These are phyloP conservation scores for Clausena lansium DNA, from an alignment of 345 rosid genomes.

Conservation along the genomic window DNA sequence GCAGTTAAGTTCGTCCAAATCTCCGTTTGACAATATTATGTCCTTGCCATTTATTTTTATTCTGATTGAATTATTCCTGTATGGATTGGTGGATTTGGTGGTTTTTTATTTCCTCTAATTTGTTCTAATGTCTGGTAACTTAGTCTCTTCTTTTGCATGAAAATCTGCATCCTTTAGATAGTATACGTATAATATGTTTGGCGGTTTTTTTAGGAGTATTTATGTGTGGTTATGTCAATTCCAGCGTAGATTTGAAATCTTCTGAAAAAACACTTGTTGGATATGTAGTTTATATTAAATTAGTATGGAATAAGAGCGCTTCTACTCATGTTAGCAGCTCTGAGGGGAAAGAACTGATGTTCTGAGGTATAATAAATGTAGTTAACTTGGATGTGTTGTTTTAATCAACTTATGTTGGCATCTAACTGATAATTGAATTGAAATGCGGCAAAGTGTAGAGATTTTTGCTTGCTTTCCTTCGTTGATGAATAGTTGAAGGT, in stretches of 20 bases:
- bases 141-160: not conserved
- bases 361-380: not conserved
- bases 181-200: not conserved
- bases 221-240: not conserved
- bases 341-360: not conserved
- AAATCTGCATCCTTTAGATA: not conserved
- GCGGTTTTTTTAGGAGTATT: not conserved
- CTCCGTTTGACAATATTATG: not conserved
- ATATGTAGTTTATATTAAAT: not conserved
- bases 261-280: not conserved
- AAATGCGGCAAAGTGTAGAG: not conserved
- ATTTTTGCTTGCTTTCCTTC: not conserved
- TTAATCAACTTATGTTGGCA: not conserved
- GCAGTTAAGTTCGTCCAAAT: slow-evolving; percentile 55
- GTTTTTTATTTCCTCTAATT: not conserved
- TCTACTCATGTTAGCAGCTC: not conserved
- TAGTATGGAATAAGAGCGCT: not conserved
- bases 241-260: not conserved
- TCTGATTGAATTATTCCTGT: not conserved
- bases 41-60: not conserved
- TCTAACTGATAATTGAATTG: not conserved
- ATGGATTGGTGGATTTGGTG: not conserved
- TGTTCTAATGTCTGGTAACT: not conserved
- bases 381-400: not conserved
- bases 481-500: not conserved